phyloP scores from a whole-genome alignment of 768 basidiomycete genomes.

The Tulasnella sp. region DNA sequence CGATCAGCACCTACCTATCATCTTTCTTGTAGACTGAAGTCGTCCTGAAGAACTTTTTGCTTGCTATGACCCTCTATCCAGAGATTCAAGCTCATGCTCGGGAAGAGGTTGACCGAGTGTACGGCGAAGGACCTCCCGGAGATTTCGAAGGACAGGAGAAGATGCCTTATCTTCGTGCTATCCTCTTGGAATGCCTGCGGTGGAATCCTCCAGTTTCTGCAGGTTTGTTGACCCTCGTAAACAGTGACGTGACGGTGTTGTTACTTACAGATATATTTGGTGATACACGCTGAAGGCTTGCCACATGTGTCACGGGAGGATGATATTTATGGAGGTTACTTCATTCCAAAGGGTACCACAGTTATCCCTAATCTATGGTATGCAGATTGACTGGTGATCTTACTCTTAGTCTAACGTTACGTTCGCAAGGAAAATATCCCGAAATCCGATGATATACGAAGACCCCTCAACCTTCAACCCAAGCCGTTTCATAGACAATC shows the following conservation, averaged over 20 bases:
- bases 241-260: too few relatives aligned
- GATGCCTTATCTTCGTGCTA: conserved; percentile 10
- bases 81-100: conserved; percentile 3
- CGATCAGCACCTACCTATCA: too few relatives aligned
- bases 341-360: conserved; percentile 12
- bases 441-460: not conserved
- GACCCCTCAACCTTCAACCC: not conserved
- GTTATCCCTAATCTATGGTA: conserved; percentile 3
- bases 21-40: not conserved
- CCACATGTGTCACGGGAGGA: conserved; percentile 8
- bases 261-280: too few relatives aligned
- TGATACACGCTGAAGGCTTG: not conserved
- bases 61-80: conserved; percentile 19
- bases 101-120: conserved; percentile 1
- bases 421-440: not conserved
- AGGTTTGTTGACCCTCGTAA: too few relatives aligned
- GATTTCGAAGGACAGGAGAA: not conserved
- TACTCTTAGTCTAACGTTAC: too few relatives aligned
- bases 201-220: not conserved
- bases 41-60: conserved; percentile 4
- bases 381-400: not conserved
- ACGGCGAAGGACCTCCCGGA: not conserved
- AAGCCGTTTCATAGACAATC: not conserved
- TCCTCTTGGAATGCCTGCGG: not conserved
- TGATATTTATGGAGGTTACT: conserved; percentile 18